These are phyloP conservation scores for Aspergillus sp. DNA, from an alignment of 2,329 filamentous ascomycete genomes.

Conservation along the genomic window DNA sequence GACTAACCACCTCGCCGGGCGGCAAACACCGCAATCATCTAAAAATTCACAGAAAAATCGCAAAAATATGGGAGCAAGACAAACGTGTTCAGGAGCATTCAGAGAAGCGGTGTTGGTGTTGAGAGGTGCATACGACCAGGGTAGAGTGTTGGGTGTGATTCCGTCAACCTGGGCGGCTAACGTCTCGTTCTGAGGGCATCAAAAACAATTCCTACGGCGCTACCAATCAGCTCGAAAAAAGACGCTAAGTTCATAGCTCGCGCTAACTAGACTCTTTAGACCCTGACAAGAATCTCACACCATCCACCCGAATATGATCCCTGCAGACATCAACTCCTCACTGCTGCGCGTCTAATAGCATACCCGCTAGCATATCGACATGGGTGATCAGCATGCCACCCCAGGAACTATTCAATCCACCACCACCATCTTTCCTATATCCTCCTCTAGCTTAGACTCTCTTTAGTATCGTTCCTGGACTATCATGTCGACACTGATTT, in stretches of 20 bases:
- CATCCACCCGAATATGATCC: constrained; percentile 13
- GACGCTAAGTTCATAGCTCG: not conserved
- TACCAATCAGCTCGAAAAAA: constrained; percentile 12
- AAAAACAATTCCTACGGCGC: not conserved
- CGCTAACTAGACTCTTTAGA: not conserved
- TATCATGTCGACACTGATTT: constrained; percentile 10
- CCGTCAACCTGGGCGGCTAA: not conserved
- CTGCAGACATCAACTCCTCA: constrained; percentile 10
- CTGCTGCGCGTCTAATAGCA: constrained; percentile 11
- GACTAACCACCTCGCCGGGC: not conserved
- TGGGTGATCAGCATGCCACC: constrained; percentile 11
- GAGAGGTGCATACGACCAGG: not conserved
- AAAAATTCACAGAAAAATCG: not conserved
- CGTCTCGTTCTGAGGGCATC: not conserved
- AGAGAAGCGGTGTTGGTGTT: not conserved
- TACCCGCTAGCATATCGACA: not conserved
- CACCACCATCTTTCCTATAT: constrained; percentile 9
- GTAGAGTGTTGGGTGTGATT: not conserved
- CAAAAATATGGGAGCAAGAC: not conserved
- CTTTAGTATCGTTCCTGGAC: constrained; percentile 2
- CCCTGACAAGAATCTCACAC: constrained; percentile 11
- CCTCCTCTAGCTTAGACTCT: constrained; percentile 10
- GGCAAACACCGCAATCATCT: not conserved
- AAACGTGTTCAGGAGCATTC: not conserved
- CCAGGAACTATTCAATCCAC: constrained; percentile 9